Conservation (phyloP, 176 grass and related monocot genomes). For the Metroxylon sagu region DNA sequence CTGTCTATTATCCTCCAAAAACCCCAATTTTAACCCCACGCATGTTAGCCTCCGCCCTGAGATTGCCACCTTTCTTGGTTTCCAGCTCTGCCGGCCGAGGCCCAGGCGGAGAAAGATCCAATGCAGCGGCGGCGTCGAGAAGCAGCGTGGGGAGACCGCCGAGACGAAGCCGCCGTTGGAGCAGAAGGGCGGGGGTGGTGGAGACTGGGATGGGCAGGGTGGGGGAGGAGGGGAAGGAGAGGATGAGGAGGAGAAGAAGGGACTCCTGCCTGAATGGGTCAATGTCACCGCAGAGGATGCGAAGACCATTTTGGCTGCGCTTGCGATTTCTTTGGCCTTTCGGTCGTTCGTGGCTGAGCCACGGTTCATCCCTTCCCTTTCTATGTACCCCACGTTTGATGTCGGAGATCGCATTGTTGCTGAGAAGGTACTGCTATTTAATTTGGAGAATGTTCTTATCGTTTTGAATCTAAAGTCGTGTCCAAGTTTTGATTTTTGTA, state of each 20-base stretch:
- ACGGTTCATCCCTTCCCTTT: slow-evolving; percentile 91
- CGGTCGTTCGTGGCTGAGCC: slow-evolving; percentile 72
- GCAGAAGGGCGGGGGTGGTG: slow-evolving; percentile 13
- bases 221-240: slow-evolving; percentile 24
- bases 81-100: slow-evolving; percentile 12
- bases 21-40: slow-evolving; percentile 20
- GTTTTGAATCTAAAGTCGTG: too few relatives aligned
- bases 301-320: slow-evolving; percentile 57
- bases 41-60: neutral
- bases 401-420: slow-evolving; percentile 86
- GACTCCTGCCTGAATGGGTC: slow-evolving; percentile 56
- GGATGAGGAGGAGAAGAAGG: slow-evolving; percentile 29
- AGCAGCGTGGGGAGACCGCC: slow-evolving; percentile 14
- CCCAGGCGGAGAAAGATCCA: slow-evolving; percentile 5
- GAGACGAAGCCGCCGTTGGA: slow-evolving; percentile 33
- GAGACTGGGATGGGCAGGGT: slow-evolving; percentile 18
- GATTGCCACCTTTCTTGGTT: slow-evolving; percentile 1
- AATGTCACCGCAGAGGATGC: slow-evolving; percentile 62
- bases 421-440: slow-evolving; percentile 45
- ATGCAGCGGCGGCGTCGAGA: slow-evolving; percentile 10
- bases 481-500: too few relatives aligned
- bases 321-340: slow-evolving; percentile 69
- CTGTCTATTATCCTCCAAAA: neutral
- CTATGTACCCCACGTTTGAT: slow-evolving; percentile 82
- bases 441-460: too few relatives aligned